Conservation (phyloP, 106 monocot species). For the Xerophyta viscosa region DNA sequence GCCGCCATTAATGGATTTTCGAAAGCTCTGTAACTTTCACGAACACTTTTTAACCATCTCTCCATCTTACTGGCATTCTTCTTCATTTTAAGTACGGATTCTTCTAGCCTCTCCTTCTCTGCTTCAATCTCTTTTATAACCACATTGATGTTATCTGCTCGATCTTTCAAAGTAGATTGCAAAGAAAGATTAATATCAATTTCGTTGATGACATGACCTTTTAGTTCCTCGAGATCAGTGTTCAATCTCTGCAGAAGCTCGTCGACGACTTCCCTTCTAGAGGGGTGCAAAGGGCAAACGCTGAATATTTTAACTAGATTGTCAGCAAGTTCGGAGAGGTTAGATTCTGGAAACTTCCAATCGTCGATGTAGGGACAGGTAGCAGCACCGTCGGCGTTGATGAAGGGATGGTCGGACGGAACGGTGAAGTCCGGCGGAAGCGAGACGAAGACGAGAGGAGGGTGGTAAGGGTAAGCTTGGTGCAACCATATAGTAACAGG, state of each 20-base stretch:
- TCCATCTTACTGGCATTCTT: background rate
- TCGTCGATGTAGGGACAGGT: conserved; percentile 10
- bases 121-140: background rate
- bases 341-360: conserved; percentile 20
- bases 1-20: conserved; percentile 9
- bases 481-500: conserved; percentile 5
- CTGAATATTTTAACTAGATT: conserved; percentile 21
- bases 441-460: conserved; percentile 4
- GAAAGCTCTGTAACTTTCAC: too few relatives aligned
- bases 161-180: background rate
- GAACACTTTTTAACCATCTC: conserved; percentile 11
- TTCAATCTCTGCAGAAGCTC: too few relatives aligned
- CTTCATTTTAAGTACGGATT: background rate
- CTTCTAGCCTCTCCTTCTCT: conserved; percentile 5
- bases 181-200: background rate
- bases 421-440: background rate
- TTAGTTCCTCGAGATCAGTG: too few relatives aligned
- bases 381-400: background rate
- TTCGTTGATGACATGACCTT: too few relatives aligned
- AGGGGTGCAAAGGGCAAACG: background rate
- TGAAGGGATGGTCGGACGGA: background rate
- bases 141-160: background rate
- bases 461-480: background rate
- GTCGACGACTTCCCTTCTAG: too few relatives aligned
- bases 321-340: conserved; percentile 21